Evolutionary conservation across 306 rosid species (phyloP), one percentile per base, ranked within the genome.

Genomic region (Cajanus cajan): DNA sequence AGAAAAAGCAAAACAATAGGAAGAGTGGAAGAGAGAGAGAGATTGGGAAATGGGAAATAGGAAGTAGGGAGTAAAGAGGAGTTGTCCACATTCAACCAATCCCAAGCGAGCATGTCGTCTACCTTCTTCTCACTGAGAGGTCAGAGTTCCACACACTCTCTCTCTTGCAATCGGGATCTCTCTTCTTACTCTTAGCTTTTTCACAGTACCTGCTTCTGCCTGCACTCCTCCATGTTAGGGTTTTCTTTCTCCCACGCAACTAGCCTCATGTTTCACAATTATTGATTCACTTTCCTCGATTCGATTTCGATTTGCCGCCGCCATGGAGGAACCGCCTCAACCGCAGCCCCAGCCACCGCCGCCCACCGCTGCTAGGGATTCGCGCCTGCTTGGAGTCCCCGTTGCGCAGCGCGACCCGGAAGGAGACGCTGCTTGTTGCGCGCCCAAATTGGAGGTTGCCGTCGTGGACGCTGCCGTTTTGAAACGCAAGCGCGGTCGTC

Each of bases 401-500:
- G 57, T 52, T 3, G 1, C 36, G 4, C 5, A n/a, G n/a, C n/a
- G n/a, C n/a, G n/a, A n/a, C n/a, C n/a, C 50, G 19, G 70, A 52
- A n/a, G 69, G 52, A 22, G 77, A 45, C 5, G 77, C 24, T 12
- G 73, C 8, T 47, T 15, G 45, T 41, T 22, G 34, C 64, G 37
- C 64, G 37, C 59, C 86, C 1, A 41, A 66, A 31, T 62, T 34
- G 73, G 73, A 78, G 57, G 86, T 75, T 3, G 45, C 80, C 39
- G 73, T 59, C 13, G 76, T 22, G n/a, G 86, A 78, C 41, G 86
- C 76, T 58, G 79, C 31, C 19, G 72, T 45, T 24, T 89, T 77
- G 80, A 87, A 86, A 68, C 85, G 88, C 40, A 88, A 85, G 85
- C 94, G 99, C 0, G 96, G 96, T 2, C 94, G 99, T 19, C 98